Evolutionary conservation across 805 yeast species (phyloP).

Genomic region (Priceomyces melissophilus): DNA sequence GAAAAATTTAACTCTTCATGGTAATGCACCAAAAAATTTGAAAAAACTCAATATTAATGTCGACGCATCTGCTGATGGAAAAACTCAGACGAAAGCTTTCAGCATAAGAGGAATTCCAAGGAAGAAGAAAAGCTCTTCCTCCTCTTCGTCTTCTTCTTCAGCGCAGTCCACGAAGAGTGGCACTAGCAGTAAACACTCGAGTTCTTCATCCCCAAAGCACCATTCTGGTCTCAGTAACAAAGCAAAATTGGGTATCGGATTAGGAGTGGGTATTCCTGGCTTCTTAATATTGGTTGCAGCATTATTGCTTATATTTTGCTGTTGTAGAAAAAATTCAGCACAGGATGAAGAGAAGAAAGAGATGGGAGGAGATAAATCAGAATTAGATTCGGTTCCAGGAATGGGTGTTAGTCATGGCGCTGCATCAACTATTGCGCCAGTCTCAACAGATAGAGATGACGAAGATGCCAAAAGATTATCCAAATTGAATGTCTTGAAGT

Average conservation of each 20-base stretch:
- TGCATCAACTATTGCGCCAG: conserved; percentile 29
- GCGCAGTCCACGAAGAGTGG: conserved; percentile 15
- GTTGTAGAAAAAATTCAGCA: conserved; percentile 40
- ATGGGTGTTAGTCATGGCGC: conserved; percentile 17
- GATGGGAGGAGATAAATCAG: conserved; percentile 12
- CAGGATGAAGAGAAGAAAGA: conserved; percentile 20
- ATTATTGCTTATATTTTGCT: conserved; percentile 51
- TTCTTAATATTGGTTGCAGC: conserved; percentile 48
- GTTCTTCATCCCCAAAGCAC: conserved; percentile 19
- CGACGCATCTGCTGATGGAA: conserved; percentile 24
- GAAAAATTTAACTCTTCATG: conserved; percentile 63
- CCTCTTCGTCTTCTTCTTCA: conserved; percentile 22
- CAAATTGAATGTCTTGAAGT: conserved; percentile 49
- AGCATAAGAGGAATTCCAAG: conserved; percentile 49
- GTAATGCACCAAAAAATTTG: conserved; percentile 49
- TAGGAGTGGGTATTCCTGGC: conserved; percentile 83
- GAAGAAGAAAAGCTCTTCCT: conserved; percentile 11
- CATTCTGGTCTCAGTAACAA: conserved; percentile 22
- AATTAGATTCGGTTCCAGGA: conserved; percentile 19
- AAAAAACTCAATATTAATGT: conserved; percentile 21
- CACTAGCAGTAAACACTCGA: conserved; percentile 25
- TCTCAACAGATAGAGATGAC: conserved; percentile 18
- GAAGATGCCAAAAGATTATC: conserved; percentile 40
- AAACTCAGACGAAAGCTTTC: conserved; percentile 38
- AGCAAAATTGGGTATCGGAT: conserved; percentile 76